These are phyloP conservation scores for Williopsis jadinii DNA, from an alignment of 1,139 yeast species.

Conservation along the genomic window DNA sequence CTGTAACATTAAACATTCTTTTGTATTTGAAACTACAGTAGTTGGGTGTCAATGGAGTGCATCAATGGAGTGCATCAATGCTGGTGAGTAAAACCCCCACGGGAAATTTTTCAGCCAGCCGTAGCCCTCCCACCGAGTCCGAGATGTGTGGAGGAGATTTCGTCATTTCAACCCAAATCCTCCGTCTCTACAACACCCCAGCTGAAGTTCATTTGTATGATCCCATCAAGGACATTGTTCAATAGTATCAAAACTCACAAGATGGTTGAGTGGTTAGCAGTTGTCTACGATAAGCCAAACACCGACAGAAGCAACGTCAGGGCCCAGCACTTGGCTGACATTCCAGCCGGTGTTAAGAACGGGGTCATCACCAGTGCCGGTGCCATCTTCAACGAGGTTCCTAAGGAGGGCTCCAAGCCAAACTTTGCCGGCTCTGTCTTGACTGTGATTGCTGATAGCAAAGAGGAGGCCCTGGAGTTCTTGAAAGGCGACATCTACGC, in stretches of 20 bases:
- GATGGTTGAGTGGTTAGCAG: constrained; percentile 60
- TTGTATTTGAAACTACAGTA: too few species aligned
- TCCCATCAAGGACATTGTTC: constrained; percentile 6
- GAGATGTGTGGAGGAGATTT: too few species aligned
- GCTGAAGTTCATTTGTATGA: background rate
- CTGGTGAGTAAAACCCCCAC: too few species aligned
- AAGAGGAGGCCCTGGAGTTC: constrained; percentile 56
- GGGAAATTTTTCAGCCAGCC: too few species aligned
- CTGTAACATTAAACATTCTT: too few species aligned
- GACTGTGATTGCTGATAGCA: constrained; percentile 55
- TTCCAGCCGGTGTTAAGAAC: constrained; percentile 41
- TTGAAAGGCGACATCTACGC: constrained; percentile 60
- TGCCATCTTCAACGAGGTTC: constrained; percentile 44
- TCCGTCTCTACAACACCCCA: too few species aligned
- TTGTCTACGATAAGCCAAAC: constrained; percentile 63
- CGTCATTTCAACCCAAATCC: too few species aligned
- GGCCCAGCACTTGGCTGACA: constrained; percentile 49
- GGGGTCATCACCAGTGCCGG: constrained; percentile 63
- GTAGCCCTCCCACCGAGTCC: too few species aligned
- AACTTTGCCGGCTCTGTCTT: constrained; percentile 67
- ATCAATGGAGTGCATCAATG: too few species aligned
- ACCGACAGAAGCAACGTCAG: constrained; percentile 51
- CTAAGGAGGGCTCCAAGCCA: constrained; percentile 35
- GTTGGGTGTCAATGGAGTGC: too few species aligned
- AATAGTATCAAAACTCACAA: constrained; percentile 8